These are phyloP conservation scores for Neurospora sp. DNA, from an alignment of 2,329 filamentous ascomycete species.

Conservation along the genomic window DNA sequence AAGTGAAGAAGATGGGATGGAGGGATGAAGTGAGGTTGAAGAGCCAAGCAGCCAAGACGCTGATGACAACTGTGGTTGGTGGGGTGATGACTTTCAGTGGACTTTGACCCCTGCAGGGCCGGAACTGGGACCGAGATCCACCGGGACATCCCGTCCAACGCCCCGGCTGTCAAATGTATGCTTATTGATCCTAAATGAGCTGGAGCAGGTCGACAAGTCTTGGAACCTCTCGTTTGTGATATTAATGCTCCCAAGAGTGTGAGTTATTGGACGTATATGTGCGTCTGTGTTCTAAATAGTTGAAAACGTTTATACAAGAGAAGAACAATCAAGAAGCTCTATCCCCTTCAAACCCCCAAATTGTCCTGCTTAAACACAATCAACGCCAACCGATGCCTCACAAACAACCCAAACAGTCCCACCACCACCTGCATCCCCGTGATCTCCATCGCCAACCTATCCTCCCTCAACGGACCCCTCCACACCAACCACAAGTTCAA, in stretches of 20 bases:
- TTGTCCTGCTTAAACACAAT: conserved; percentile 91
- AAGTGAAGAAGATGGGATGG: neutral
- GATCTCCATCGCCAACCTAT: conserved; percentile 70
- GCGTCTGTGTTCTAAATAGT: neutral
- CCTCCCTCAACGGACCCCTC: conserved; percentile 84
- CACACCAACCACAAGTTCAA: conserved; percentile 95
- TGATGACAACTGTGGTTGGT: neutral
- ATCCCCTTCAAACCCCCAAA: conserved; percentile 30
- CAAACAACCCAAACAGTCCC: conserved; percentile 75
- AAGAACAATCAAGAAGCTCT: neutral
- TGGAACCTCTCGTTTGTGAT: neutral
- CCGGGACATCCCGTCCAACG: neutral
- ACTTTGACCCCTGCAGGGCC: neutral
- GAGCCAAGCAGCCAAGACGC: neutral
- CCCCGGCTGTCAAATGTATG: neutral
- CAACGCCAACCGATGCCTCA: conserved; percentile 76
- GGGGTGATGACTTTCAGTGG: neutral
- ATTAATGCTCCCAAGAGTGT: neutral
- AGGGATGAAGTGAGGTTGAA: neutral
- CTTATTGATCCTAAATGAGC: neutral
- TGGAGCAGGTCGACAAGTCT: neutral
- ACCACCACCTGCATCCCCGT: conserved; percentile 66
- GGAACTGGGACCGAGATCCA: neutral
- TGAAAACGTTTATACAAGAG: neutral
- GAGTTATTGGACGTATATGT: neutral